Base-by-base conservation (phyloP, 2,329 filamentous ascomycete species). In the Fusarium marasasianum region DNA sequence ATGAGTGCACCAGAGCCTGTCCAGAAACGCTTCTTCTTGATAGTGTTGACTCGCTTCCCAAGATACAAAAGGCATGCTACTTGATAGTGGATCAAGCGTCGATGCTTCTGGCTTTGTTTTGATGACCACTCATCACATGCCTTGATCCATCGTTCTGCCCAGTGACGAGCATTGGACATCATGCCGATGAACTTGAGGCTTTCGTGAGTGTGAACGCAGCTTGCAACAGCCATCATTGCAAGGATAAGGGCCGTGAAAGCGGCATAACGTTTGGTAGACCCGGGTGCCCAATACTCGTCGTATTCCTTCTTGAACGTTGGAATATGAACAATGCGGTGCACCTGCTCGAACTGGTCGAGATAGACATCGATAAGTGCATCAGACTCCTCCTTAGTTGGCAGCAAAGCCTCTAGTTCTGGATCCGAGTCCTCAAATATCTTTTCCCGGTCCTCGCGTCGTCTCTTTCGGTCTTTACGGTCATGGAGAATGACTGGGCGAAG, bases 11-110 rank as follows among this genome's bases (percentile, higher is more conserved):
- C 88, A 2, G 89, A 84, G 44, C 85, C 84, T 22, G 87, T 89
- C 89, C 89, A 91, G 79, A 89, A 91, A 18, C 88, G 84, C 84
- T 91, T 91, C 85, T 91, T 91, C 83, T 91, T 90, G 72, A 91
- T 86, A 5, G 87, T 88, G 80, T 91, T 91, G 72, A 91, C 87
- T 37, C 88, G 84, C 83, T 91, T 91, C 48, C 87, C 88, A 5
- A 91, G 84, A 72, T 90, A 91, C n/a, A 89, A 77, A 38, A 91
- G 81, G 73, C 89, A 91, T 18, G 86, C 84, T 22, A 91, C 86
- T 78, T 91, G 89, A 77, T 90, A 91, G 79, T 91, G 88, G 20
- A 91, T 87, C 31, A 91, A 84, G 50, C 86, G 85, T 53, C 89
- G 86, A 72, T 91, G 88, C 80, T 91, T 91, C 79, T 90, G 87